phyloP scores from a whole-genome alignment of 768 basidiomycete genomes.

The Lactarius vividus region DNA sequence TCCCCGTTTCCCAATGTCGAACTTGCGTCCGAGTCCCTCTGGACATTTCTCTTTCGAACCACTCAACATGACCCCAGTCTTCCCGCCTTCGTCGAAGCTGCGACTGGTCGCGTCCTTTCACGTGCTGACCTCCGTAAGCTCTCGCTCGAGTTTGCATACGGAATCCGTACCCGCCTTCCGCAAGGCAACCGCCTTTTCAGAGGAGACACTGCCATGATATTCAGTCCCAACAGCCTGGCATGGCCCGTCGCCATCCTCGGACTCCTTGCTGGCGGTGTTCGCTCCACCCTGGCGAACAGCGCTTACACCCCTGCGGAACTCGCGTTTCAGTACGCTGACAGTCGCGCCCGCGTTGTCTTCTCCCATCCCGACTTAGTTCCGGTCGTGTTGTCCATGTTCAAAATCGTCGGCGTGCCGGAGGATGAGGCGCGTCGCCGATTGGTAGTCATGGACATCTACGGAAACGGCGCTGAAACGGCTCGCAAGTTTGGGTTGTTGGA shows the following conservation, averaged over 20 bases:
- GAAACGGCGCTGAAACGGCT: constrained; percentile 24
- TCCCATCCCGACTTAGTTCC: constrained; percentile 59
- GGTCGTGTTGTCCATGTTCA: constrained; percentile 57
- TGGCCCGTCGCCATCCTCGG: constrained; percentile 49
- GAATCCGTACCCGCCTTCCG: constrained; percentile 42
- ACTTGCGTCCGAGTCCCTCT: constrained; percentile 29
- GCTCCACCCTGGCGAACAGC: constrained; percentile 71
- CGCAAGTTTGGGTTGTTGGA: constrained; percentile 35
- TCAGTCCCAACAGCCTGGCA: constrained; percentile 63
- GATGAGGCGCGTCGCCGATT: constrained; percentile 52
- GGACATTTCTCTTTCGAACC: constrained; percentile 22
- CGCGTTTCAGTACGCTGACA: constrained; percentile 67
- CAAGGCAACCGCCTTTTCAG: constrained; percentile 37
- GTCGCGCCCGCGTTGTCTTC: constrained; percentile 60
- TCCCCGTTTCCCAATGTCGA: constrained; percentile 5
- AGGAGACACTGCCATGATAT: constrained; percentile 62
- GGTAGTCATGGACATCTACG: constrained; percentile 46
- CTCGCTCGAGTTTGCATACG: constrained; percentile 56
- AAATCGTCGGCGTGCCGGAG: constrained; percentile 44
- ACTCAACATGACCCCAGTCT: constrained; percentile 10
- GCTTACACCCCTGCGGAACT: constrained; percentile 69
- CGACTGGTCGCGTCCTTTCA: constrained; percentile 53
- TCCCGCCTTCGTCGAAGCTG: constrained; percentile 66
- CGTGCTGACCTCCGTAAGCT: constrained; percentile 52
- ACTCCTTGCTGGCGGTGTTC: constrained; percentile 61